Base-by-base conservation (phyloP, 768 basidiomycete genomes). In the Kwoniella sp. region DNA sequence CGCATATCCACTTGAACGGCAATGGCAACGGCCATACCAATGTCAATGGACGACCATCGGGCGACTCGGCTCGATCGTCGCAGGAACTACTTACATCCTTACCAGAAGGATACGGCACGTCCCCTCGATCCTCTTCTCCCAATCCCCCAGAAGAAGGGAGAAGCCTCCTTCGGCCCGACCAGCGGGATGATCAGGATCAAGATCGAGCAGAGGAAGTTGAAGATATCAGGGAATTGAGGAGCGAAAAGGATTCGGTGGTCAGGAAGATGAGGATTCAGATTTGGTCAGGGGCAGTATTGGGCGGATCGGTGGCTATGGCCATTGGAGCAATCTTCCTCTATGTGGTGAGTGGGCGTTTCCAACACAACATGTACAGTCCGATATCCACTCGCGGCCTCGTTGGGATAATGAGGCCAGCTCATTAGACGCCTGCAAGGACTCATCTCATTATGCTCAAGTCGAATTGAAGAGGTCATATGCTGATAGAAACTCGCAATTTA, bases 241-340 rank as follows among this genome's bases (percentile, higher is more conserved):
- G 70, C 59, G 62, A 67, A 7, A 50, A 58, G 44, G 60, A 56
- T 33, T 50, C 50, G n/a, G 58, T 68, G 21, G 55, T 63, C 15
- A 56, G 48, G 37, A 54, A 56, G 54, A 67, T 71, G 69, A 68
- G 47, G 24, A n/a, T 65, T 10, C 66, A 71, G 48, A 88, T 92
- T 54, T 85, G 90, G 72, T 64, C 84, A 21, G 91, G 91, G 12
- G 85, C 89, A 1, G 80, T 81, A 7, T 66, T 85, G 26, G 93
- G 93, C 7, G 82, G 95, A 4, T 78, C 88, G 63, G 81, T 90
- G 40, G 88, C 93, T 2, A 76, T 89, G 36, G 84, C 88, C n/a
- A 87, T 95, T 60, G 93, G 92, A 30, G 90, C 89, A 9, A 86
- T 90, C 0, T 94, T 93, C 80, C 88, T 95, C 63, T 90, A 88